phyloP scores from a whole-genome alignment of 306 rosid genomes.

The Trifolium subterraneum region DNA sequence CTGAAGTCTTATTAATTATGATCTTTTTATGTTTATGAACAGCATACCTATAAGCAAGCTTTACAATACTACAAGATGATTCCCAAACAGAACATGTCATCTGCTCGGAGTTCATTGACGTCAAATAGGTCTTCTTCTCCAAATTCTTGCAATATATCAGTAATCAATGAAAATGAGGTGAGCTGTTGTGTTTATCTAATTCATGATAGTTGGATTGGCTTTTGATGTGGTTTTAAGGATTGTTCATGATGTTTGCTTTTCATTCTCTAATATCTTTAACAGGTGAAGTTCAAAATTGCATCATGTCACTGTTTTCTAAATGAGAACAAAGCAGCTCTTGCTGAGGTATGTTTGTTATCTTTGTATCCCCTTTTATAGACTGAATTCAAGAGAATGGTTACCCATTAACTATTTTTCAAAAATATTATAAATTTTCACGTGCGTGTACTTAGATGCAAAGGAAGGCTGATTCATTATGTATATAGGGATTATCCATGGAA shows the following conservation, averaged over 20 bases:
- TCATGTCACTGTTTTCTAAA: constrained; percentile 73
- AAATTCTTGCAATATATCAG: constrained; percentile 70
- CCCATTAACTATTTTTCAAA: not conserved
- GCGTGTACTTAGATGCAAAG: constrained; percentile 20
- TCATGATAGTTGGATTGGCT: constrained; percentile 28
- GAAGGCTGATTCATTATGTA: constrained; percentile 16
- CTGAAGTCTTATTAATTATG: constrained; percentile 16
- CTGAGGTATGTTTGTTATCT: constrained; percentile 75
- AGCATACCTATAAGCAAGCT: constrained; percentile 92
- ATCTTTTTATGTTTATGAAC: constrained; percentile 41
- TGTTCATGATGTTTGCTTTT: constrained; percentile 35
- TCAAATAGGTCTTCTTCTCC: constrained; percentile 92
- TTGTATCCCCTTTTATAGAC: constrained; percentile 12
- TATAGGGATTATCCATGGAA: constrained; percentile 21
- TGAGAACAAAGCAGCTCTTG: constrained; percentile 85
- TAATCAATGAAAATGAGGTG: constrained; percentile 94
- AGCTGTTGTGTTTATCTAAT: constrained; percentile 32
- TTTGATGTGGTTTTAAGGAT: constrained; percentile 23
- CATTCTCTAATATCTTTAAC: constrained; percentile 37
- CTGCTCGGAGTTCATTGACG: constrained; percentile 68
- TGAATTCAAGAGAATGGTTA: not conserved
- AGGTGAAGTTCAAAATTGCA: constrained; percentile 97
- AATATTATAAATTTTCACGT: not conserved
- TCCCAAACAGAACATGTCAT: constrained; percentile 68
- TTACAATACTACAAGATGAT: constrained; percentile 79